phyloP scores from a whole-genome alignment of 805 yeast species.

The Pichia rugopelliculosa region DNA sequence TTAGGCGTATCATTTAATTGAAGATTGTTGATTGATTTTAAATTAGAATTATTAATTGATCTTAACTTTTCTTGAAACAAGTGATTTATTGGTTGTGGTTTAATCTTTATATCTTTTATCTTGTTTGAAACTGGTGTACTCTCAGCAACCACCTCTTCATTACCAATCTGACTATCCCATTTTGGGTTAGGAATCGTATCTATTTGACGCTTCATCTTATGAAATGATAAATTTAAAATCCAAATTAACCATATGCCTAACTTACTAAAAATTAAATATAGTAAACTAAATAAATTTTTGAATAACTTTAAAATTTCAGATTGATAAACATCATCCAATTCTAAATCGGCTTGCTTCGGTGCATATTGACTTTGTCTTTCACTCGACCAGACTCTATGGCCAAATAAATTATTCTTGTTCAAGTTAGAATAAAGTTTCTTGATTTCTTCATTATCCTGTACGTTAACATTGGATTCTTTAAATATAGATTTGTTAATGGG shows the following conservation, averaged over 20 bases:
- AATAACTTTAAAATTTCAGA: constrained; percentile 21
- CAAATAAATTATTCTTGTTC: constrained; percentile 1
- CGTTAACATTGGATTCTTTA: not conserved
- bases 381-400: constrained; percentile 5
- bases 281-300: constrained; percentile 15
- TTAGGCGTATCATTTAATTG: not conserved
- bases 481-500: constrained; percentile 5
- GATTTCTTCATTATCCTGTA: not conserved
- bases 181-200: constrained; percentile 21
- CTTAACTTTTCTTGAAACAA: constrained; percentile 3
- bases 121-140: constrained; percentile 4
- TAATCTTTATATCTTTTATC: not conserved
- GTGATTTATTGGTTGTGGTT: not conserved
- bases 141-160: not conserved
- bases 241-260: constrained; percentile 21
- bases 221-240: constrained; percentile 13
- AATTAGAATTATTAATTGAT: not conserved
- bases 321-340: constrained; percentile 14
- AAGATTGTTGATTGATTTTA: not conserved
- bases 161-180: not conserved
- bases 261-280: constrained; percentile 18
- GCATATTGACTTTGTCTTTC: not conserved
- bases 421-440: not conserved
- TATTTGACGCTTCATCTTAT: constrained; percentile 12
- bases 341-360: not conserved